These are phyloP conservation scores for Nitzschia sp. DNA, from an alignment of 108 stramenopile genomes.

Conservation along the genomic window DNA sequence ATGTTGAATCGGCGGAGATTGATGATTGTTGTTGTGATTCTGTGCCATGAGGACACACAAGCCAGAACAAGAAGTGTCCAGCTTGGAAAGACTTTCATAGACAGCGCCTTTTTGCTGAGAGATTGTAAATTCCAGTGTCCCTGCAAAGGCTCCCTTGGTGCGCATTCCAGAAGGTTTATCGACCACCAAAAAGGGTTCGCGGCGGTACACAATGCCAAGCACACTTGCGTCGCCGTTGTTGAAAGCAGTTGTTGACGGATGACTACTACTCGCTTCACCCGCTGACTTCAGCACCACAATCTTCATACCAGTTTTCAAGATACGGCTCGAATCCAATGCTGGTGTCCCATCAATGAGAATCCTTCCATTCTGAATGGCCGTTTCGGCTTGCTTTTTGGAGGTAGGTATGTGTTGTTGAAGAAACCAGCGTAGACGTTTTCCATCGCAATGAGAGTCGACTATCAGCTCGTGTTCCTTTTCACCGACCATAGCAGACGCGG, in stretches of 20 bases:
- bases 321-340: conserved; percentile 58
- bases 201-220: conserved; percentile 24
- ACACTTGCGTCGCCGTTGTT: too few species aligned
- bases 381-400: conserved; percentile 50
- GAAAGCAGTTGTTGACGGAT: background rate
- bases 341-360: conserved; percentile 47
- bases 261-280: background rate
- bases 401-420: conserved; percentile 34
- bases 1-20: conserved; percentile 24
- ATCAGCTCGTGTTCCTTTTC: background rate
- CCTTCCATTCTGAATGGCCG: conserved; percentile 41
- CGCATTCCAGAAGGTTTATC: conserved; percentile 60
- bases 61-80: conserved; percentile 66
- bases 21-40: background rate
- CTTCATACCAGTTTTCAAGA: conserved; percentile 26
- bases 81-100: conserved; percentile 39
- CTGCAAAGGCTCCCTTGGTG: conserved; percentile 36
- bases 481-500: background rate
- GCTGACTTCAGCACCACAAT: background rate
- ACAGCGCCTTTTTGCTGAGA: conserved; percentile 23
- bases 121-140: conserved; percentile 24
- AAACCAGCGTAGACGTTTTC: conserved; percentile 58
- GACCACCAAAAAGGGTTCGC: conserved; percentile 28
- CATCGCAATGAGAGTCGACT: conserved; percentile 16
- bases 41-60: conserved; percentile 41